Evolutionary conservation across 164 flowering plant genomes (phyloP).

Genomic region (Berberis thunbergii): DNA sequence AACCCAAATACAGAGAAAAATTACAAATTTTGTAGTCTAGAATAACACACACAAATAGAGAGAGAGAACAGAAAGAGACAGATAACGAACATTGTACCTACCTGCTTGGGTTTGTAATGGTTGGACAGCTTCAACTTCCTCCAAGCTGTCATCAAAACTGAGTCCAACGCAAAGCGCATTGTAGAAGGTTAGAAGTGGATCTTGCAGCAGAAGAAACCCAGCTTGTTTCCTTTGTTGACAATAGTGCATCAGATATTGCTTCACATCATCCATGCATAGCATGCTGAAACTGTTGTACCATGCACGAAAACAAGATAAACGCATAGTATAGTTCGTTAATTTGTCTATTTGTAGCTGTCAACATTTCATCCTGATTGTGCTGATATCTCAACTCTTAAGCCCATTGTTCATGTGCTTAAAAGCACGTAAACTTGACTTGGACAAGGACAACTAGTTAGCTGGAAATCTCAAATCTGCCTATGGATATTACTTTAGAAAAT

Average conservation of each 20-base stretch:
- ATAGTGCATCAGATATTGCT: constrained; percentile 29
- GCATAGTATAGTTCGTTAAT: too few species aligned
- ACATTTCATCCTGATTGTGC: neutral
- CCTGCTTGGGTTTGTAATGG: constrained; percentile 6
- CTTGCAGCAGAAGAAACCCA: constrained; percentile 30
- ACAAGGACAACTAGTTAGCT: too few species aligned
- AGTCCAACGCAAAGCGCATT: constrained; percentile 23
- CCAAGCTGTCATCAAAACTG: constrained; percentile 2
- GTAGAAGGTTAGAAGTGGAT: constrained; percentile 36
- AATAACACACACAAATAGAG: neutral
- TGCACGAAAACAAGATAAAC: neutral
- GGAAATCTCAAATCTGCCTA: too few species aligned
- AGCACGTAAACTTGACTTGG: too few species aligned
- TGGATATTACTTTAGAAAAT: too few species aligned
- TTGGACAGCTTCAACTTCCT: neutral
- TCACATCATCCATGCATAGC: constrained; percentile 32
- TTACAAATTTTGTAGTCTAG: neutral
- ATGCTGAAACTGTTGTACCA: constrained; percentile 26
- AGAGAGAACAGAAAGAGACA: neutral
- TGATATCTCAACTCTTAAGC: too few species aligned
- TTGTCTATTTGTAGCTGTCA: too few species aligned
- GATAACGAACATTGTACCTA: neutral
- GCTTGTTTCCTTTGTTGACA: constrained; percentile 20
- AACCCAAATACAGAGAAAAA: neutral
- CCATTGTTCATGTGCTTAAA: too few species aligned